Conservation (phyloP, 2,329 filamentous ascomycete genomes). For the Colletotrichum brevisporum region DNA sequence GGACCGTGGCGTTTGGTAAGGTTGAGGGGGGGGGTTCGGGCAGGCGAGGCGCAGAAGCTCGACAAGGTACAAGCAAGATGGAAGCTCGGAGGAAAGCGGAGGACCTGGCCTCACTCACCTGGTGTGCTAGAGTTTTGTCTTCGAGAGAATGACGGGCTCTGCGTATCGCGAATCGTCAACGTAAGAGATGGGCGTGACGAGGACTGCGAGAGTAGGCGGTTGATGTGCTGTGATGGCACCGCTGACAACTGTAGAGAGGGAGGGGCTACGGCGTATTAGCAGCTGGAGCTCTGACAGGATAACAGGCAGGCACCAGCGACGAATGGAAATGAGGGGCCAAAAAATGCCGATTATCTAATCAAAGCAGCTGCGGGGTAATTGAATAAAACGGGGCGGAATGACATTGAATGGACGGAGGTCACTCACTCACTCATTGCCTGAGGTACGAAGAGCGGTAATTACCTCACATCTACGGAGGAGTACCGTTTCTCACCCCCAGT, state of each 20-base stretch:
- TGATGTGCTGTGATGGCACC: conserved; percentile 16
- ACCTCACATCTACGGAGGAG: neutral
- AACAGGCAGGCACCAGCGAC: neutral
- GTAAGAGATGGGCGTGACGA: conserved; percentile 13
- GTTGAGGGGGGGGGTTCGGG: neutral
- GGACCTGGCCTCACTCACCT: conserved; percentile 12
- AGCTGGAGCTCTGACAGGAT: conserved; percentile 12
- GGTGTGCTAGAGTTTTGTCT: no score
- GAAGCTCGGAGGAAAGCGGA: conserved; percentile 17
- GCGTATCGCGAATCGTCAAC: neutral
- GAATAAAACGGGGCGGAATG: conserved; percentile 11
- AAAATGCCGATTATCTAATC: no score
- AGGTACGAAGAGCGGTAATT: neutral
- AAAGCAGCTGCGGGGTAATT: conserved; percentile 33
- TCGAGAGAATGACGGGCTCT: no score
- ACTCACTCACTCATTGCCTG: neutral
- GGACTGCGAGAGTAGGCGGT: neutral
- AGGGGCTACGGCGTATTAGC: conserved; percentile 4
- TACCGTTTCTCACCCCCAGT: no score
- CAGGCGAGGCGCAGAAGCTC: neutral
- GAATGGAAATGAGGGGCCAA: no score
- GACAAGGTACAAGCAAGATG: conserved; percentile 28
- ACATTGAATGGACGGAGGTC: neutral
- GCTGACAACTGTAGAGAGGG: conserved; percentile 10
- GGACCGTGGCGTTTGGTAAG: conserved; percentile 20